Conservation (phyloP, 495 filamentous ascomycete genomes). For the Talaromyces ruber region DNA sequence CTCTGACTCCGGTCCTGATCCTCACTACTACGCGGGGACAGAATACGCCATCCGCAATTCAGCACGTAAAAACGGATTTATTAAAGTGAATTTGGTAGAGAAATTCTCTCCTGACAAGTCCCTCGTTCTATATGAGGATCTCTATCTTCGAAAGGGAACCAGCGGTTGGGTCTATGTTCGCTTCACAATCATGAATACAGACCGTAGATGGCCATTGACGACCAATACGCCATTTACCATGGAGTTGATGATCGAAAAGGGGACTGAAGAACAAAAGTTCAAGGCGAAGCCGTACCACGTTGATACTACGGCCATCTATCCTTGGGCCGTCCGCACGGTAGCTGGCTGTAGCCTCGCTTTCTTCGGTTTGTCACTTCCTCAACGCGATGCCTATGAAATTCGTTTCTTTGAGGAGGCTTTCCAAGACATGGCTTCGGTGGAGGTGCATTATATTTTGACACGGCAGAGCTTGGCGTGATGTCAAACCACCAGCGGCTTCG, state of each 20-base stretch:
- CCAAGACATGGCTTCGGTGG: not conserved
- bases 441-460: not conserved
- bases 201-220: not conserved
- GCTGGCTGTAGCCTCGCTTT: not conserved
- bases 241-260: not conserved
- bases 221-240: not conserved
- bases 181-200: not conserved
- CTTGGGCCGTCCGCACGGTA: not conserved
- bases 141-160: not conserved
- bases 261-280: not conserved
- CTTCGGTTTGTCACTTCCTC: not conserved
- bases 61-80: not conserved
- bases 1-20: not conserved
- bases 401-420: not conserved
- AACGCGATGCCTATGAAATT: not conserved
- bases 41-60: not conserved
- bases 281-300: not conserved
- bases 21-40: not conserved
- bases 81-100: not conserved
- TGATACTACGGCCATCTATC: not conserved
- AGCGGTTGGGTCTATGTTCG: not conserved
- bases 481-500: not conserved
- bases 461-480: not conserved
- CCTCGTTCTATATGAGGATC: not conserved
- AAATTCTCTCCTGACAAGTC: not conserved